Percentiles rank a stretch among this genome's conserved stretches.
These are phyloP conservation scores for Aspergillus udagawae DNA, from an alignment of 2,329 filamentous ascomycete genomes.

Conservation along the genomic window DNA sequence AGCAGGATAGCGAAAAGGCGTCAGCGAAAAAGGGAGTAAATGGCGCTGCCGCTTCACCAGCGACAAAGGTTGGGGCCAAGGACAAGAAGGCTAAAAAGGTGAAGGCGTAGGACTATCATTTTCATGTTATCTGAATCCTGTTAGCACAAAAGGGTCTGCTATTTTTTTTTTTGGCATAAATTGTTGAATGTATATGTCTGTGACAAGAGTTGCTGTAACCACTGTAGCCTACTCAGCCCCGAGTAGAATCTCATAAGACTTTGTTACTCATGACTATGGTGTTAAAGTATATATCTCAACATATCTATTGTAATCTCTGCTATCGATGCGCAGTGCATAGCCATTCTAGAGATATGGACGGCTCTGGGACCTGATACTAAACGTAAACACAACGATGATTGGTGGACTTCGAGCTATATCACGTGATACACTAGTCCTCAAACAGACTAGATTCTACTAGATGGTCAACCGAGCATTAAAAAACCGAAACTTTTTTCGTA, in stretches of 20 bases:
- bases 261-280: background rate
- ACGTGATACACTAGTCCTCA: constrained; percentile 7
- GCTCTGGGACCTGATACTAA: background rate
- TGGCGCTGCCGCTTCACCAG: constrained; percentile 16
- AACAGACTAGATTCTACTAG: constrained; percentile 14
- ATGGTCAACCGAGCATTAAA: constrained; percentile 13
- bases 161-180: constrained; percentile 3
- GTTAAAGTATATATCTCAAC: background rate
- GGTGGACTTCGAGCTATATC: background rate
- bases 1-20: constrained; percentile 13
- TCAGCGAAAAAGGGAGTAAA: background rate
- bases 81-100: constrained; percentile 22
- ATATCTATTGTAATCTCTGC: background rate
- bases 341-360: too few species aligned
- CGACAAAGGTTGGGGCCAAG: constrained; percentile 27
- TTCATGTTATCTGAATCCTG: constrained; percentile 4
- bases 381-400: background rate
- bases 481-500: constrained; percentile 20
- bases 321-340: background rate
- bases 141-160: constrained; percentile 7
- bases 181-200: constrained; percentile 11
- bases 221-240: background rate
- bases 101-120: constrained; percentile 18
- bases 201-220: background rate
- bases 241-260: background rate